A percentile compares a stretch with the other conserved stretches of the same genome.
phyloP scores from a whole-genome alignment of 805 yeast species.

The Ogataea allantospora region DNA sequence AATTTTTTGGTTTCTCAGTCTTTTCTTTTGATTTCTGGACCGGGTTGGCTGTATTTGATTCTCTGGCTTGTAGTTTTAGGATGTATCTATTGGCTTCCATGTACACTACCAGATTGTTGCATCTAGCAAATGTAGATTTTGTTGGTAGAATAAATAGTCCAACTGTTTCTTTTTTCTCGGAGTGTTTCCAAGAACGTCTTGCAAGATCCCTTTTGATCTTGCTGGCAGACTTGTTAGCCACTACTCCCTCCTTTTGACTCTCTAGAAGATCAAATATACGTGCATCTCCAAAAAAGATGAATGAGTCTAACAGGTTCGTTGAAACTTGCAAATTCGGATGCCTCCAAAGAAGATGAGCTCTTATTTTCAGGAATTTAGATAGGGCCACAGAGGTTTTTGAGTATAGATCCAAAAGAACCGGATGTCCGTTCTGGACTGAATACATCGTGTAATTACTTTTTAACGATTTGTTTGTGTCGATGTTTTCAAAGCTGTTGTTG shows the following conservation, averaged over 20 bases:
- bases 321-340: slow-evolving; percentile 78
- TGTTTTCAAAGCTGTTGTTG: slow-evolving; percentile 67
- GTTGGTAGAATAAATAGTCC: slow-evolving; percentile 71
- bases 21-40: slow-evolving; percentile 31
- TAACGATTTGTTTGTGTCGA: slow-evolving; percentile 68
- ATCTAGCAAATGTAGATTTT: slow-evolving; percentile 67
- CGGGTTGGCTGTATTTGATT: slow-evolving; percentile 8
- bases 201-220: slow-evolving; percentile 84
- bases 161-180: slow-evolving; percentile 54
- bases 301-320: slow-evolving; percentile 69
- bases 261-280: slow-evolving; percentile 53
- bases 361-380: slow-evolving; percentile 67
- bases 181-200: slow-evolving; percentile 88
- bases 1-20: slow-evolving; percentile 40
- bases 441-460: slow-evolving; percentile 68
- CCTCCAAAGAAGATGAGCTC: slow-evolving; percentile 90
- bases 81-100: slow-evolving; percentile 86
- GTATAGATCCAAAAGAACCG: slow-evolving; percentile 65
- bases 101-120: slow-evolving; percentile 75
- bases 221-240: slow-evolving; percentile 47
- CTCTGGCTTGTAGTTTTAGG: slow-evolving; percentile 61
- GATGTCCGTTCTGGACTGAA: slow-evolving; percentile 43
- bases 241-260: slow-evolving; percentile 29
- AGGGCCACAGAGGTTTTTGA: slow-evolving; percentile 66
- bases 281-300: slow-evolving; percentile 62